Evolutionary conservation across 2,329 filamentous ascomycete genomes (phyloP).

Genomic region (Colletotrichum karsti): DNA sequence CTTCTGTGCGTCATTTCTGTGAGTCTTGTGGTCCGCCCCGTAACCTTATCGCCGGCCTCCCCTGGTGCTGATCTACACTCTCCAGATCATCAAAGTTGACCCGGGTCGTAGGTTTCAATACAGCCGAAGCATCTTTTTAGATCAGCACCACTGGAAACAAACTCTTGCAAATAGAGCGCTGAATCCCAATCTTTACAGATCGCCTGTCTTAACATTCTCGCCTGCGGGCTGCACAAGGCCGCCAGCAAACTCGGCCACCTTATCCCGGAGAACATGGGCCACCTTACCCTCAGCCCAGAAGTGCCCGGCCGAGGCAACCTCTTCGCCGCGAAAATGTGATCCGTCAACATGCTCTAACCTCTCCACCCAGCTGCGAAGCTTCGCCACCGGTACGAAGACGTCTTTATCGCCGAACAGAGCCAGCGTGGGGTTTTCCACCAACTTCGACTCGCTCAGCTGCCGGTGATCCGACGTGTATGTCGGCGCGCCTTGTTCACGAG

Average conservation of each 20-base stretch:
- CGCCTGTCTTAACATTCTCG: neutral
- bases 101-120: too few species aligned
- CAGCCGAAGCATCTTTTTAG: neutral
- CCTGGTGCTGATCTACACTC: too few species aligned
- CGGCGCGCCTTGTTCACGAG: conserved; percentile 21
- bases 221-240: conserved; percentile 24
- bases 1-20: too few species aligned
- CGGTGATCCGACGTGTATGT: conserved; percentile 10
- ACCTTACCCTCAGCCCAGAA: conserved; percentile 69
- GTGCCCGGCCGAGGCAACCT: conserved; percentile 65
- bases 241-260: conserved; percentile 37
- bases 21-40: too few species aligned
- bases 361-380: conserved; percentile 72
- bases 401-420: conserved; percentile 81
- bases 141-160: neutral
- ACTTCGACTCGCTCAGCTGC: conserved; percentile 57
- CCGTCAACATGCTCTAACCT: conserved; percentile 53
- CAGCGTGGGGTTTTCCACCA: conserved; percentile 68
- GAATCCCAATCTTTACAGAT: neutral
- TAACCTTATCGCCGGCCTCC: too few species aligned
- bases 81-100: too few species aligned
- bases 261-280: conserved; percentile 42
- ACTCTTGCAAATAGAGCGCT: neutral
- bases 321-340: conserved; percentile 56
- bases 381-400: conserved; percentile 73